phyloP scores from a whole-genome alignment of 352 stramenopile species.

The Pelagophyceae sp. region DNA sequence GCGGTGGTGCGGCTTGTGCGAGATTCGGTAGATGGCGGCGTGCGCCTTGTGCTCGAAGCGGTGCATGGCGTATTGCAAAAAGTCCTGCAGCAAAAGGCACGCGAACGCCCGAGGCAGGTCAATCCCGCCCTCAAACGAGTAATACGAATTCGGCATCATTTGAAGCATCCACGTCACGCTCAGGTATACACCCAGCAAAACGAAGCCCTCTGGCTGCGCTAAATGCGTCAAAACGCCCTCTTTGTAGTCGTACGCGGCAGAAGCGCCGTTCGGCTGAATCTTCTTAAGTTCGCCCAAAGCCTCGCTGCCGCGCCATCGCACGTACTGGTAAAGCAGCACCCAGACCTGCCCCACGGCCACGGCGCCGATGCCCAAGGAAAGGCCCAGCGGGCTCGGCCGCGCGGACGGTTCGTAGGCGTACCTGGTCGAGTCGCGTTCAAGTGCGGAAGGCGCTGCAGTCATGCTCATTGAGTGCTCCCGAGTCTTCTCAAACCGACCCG shows the following conservation, averaged over 20 bases:
- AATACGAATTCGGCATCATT: slow-evolving; percentile 60
- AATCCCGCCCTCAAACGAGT: slow-evolving; percentile 54
- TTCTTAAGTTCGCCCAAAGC: neutral
- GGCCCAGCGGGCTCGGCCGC: slow-evolving; percentile 45
- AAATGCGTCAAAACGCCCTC: slow-evolving; percentile 55
- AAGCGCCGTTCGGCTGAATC: slow-evolving; percentile 12
- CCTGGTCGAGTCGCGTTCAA: too few species aligned
- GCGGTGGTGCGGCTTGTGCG: slow-evolving; percentile 69
- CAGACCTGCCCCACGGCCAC: slow-evolving; percentile 56
- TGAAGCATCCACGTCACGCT: slow-evolving; percentile 57
- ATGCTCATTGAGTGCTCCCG: too few species aligned
- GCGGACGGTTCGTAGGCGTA: slow-evolving; percentile 20
- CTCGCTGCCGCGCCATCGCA: neutral
- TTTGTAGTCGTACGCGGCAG: slow-evolving; percentile 43
- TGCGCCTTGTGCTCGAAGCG: slow-evolving; percentile 52
- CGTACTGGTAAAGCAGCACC: slow-evolving; percentile 49
- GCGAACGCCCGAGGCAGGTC: slow-evolving; percentile 45
- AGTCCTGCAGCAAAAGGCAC: slow-evolving; percentile 58
- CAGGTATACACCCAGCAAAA: slow-evolving; percentile 56
- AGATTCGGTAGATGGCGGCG: slow-evolving; percentile 54
- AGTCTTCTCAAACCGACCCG: too few species aligned
- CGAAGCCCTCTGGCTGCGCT: slow-evolving; percentile 59
- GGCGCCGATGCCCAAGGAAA: slow-evolving; percentile 53
- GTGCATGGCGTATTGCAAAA: slow-evolving; percentile 59
- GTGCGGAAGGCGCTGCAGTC: too few species aligned